Percentiles rank a stretch among this genome's conserved stretches.
Evolutionary conservation across 805 yeast genomes (phyloP).

Genomic region (Isabelozyma pseudorhagii): DNA sequence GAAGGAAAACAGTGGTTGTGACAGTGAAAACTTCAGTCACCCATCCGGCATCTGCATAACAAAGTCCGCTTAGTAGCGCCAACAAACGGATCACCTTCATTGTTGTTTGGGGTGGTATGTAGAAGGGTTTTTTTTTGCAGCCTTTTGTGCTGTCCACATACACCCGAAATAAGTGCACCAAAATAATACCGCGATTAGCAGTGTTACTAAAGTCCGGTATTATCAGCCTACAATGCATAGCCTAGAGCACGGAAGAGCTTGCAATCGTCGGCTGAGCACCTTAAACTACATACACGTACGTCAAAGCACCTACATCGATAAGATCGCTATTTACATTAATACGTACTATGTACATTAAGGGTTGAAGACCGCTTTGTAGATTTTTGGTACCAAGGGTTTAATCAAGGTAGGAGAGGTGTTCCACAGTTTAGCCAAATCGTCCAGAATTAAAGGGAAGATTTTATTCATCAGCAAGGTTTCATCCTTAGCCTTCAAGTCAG

Average conservation of each 20-base stretch:
- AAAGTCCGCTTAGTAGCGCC: neutral
- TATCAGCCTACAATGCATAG: too few species aligned
- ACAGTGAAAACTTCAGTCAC: neutral
- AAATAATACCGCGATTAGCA: too few species aligned
- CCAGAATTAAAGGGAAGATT: constrained; percentile 4
- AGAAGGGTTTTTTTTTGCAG: neutral
- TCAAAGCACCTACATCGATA: neutral
- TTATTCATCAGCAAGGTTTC: constrained; percentile 3
- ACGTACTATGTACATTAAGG: neutral
- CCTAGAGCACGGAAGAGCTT: neutral
- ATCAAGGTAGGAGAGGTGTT: constrained; percentile 14
- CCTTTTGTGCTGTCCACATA: neutral
- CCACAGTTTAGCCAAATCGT: constrained; percentile 16
- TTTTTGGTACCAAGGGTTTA: constrained; percentile 13
- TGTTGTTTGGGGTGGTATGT: neutral
- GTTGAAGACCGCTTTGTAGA: constrained; percentile 12
- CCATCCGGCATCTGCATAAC: neutral
- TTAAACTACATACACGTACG: too few species aligned
- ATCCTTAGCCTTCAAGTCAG: constrained; percentile 11
- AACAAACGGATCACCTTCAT: neutral
- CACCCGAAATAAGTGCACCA: too few species aligned
- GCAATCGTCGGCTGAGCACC: too few species aligned
- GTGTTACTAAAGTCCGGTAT: too few species aligned
- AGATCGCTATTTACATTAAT: neutral
- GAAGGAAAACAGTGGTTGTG: neutral